These are phyloP conservation scores for Prunus davidiana DNA, from an alignment of 306 rosid genomes.

Conservation along the genomic window DNA sequence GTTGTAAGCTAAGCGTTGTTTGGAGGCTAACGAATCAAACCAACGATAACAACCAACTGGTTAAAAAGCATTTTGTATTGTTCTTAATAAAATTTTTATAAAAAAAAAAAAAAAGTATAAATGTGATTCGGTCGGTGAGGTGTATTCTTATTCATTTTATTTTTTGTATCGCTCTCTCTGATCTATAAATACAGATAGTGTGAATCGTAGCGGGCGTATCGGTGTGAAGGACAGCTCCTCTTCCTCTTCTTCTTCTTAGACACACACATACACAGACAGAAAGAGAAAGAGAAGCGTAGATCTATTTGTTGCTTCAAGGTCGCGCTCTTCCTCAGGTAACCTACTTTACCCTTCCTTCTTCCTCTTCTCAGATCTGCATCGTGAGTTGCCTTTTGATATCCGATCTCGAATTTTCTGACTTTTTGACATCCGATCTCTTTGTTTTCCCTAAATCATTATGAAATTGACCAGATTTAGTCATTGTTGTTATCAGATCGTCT, in stretches of 20 bases:
- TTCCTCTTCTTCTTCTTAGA: neutral
- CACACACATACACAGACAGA: neutral
- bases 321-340: conserved; percentile 35
- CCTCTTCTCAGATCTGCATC: neutral
- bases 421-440: neutral
- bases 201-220: neutral
- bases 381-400: neutral
- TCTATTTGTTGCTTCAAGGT: conserved; percentile 1
- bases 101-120: neutral
- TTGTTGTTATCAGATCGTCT: neutral
- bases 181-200: neutral
- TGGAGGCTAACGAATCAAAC: neutral
- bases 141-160: too few relatives aligned
- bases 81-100: neutral
- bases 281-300: neutral
- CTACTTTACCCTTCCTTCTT: neutral
- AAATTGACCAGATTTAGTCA: neutral
- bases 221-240: conserved; percentile 15
- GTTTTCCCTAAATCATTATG: neutral
- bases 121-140: neutral
- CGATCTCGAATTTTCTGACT: neutral
- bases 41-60: neutral
- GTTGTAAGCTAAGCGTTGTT: neutral
- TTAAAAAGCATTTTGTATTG: neutral
- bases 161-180: neutral